phyloP scores from a whole-genome alignment of 2,329 filamentous ascomycete species.

The Ophiostoma ulmi region DNA sequence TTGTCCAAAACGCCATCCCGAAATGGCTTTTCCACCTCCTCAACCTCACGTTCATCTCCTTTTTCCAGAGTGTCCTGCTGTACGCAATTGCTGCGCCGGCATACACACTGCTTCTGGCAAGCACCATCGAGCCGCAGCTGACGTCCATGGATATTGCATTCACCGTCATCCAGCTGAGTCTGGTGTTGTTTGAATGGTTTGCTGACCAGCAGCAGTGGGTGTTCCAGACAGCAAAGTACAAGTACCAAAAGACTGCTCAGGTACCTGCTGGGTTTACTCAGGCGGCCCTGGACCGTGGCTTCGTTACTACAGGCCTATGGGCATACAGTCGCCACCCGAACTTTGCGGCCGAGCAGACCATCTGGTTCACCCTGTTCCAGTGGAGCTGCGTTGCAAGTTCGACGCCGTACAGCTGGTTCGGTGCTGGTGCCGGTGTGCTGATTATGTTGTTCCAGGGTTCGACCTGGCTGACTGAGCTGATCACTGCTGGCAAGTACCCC shows the following conservation, averaged over 20 bases:
- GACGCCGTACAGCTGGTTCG: slow-evolving; percentile 72
- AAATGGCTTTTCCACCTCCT: slow-evolving; percentile 70
- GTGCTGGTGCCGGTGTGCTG: slow-evolving; percentile 62
- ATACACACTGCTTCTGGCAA: slow-evolving; percentile 73
- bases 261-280: slow-evolving; percentile 60
- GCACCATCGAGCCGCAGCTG: slow-evolving; percentile 53
- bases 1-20: slow-evolving; percentile 63
- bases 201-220: slow-evolving; percentile 92
- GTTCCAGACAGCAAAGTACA: slow-evolving; percentile 74
- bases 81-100: slow-evolving; percentile 69
- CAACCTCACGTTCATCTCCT: slow-evolving; percentile 84
- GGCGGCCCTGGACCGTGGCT: slow-evolving; percentile 82
- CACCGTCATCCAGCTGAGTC: slow-evolving; percentile 42
- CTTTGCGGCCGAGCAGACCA: slow-evolving; percentile 83
- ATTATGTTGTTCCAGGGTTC: slow-evolving; percentile 83
- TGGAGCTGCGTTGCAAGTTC: slow-evolving; percentile 76
- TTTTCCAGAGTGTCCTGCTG: slow-evolving; percentile 76
- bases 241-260: slow-evolving; percentile 68
- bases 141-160: slow-evolving; percentile 46
- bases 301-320: slow-evolving; percentile 79
- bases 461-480: slow-evolving; percentile 77
- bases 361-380: slow-evolving; percentile 84
- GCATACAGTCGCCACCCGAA: slow-evolving; percentile 89
- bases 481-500: slow-evolving; percentile 76
- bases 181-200: slow-evolving; percentile 66